Conservation (phyloP, 169 alveolate genomes). For the Plasmodium coatneyi region DNA sequence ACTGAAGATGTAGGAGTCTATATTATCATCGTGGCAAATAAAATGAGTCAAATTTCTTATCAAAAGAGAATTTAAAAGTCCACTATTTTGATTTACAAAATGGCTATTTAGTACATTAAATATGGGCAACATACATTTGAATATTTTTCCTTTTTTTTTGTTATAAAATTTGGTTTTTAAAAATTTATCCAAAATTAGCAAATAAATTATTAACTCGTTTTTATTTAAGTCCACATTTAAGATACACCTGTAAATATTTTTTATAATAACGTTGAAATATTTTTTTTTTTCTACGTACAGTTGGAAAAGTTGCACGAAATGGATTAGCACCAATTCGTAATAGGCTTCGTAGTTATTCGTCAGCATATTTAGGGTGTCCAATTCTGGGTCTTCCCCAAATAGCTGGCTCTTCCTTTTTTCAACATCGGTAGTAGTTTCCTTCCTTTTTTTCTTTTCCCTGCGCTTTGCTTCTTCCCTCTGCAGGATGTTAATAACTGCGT, state of each 20-base stretch:
- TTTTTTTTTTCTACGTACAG: constrained; percentile 37
- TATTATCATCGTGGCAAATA: constrained; percentile 9
- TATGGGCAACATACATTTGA: constrained; percentile 32
- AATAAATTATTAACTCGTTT: constrained; percentile 48
- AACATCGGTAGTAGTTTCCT: neutral
- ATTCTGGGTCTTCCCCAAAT: neutral
- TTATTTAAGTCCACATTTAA: constrained; percentile 27
- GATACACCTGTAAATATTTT: constrained; percentile 42
- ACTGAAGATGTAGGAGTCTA: constrained; percentile 29
- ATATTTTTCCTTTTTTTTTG: constrained; percentile 47
- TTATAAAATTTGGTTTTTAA: constrained; percentile 22
- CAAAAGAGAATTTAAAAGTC: neutral
- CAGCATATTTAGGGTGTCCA: constrained; percentile 37
- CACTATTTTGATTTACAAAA: neutral
- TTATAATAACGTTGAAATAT: constrained; percentile 20
- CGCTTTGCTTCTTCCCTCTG: neutral
- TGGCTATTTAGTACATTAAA: constrained; percentile 41
- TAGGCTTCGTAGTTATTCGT: constrained; percentile 50
- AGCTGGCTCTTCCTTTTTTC: neutral
- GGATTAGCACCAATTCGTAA: constrained; percentile 24
- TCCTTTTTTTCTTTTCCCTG: neutral
- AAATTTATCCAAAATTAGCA: constrained; percentile 23
- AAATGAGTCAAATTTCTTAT: constrained; percentile 35
- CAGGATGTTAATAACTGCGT: constrained; percentile 25
- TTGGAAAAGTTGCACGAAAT: constrained; percentile 12